phyloP scores from a whole-genome alignment of 495 filamentous ascomycete species.

The Pyronema omphalodes region DNA sequence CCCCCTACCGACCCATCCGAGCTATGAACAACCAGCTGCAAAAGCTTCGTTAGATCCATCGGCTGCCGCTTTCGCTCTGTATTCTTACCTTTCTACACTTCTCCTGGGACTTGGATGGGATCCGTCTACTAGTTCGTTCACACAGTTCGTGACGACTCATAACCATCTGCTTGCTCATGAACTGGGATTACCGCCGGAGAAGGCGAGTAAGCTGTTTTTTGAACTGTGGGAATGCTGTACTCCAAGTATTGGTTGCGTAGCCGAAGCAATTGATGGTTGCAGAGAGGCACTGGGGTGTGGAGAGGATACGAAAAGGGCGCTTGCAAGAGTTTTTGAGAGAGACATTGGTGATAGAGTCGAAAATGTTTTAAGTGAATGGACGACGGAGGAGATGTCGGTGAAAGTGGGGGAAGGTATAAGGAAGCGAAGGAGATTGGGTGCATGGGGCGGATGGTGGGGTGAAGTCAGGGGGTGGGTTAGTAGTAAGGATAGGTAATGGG shows the following conservation, averaged over 20 bases:
- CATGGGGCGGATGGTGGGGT: not conserved
- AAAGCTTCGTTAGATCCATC: not conserved
- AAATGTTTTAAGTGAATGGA: not conserved
- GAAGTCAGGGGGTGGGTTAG: not conserved
- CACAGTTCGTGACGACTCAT: not conserved
- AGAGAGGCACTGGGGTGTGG: not conserved
- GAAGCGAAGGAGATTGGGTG: not conserved
- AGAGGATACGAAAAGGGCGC: not conserved
- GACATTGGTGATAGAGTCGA: not conserved
- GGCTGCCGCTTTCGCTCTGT: constrained; percentile 1
- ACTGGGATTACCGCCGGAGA: not conserved
- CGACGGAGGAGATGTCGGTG: not conserved
- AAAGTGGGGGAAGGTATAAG: not conserved
- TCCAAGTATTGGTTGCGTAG: not conserved
- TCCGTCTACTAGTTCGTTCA: not conserved
- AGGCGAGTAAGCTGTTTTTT: not conserved
- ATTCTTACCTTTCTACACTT: constrained; percentile 1
- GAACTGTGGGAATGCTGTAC: constrained; percentile 1
- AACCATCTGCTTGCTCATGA: not conserved
- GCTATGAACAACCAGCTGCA: not conserved
- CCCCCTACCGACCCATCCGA: not conserved
- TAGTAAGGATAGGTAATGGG: not conserved
- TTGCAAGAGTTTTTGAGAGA: not conserved
- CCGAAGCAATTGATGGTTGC: not conserved
- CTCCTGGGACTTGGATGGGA: constrained; percentile 1